Evolutionary conservation across 768 basidiomycete species (phyloP).

Genomic region (Kwoniella mangroviensis): DNA sequence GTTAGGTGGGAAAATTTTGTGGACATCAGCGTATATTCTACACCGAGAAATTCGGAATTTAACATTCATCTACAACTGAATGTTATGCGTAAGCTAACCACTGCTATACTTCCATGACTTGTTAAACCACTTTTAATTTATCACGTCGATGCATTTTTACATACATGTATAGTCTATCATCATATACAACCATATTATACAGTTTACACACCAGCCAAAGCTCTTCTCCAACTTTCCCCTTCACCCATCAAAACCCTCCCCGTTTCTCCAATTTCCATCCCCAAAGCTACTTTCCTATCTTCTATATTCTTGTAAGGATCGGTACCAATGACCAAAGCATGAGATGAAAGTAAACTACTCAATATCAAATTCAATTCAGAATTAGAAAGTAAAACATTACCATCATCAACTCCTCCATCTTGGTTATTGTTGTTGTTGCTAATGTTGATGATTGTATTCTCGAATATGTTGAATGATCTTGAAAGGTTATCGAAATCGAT

Average conservation of each 20-base stretch:
- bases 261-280: constrained; percentile 80
- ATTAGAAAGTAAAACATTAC: constrained; percentile 60
- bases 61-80: too few species aligned
- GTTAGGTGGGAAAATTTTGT: too few species aligned
- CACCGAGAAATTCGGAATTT: too few species aligned
- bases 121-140: too few species aligned
- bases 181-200: background rate
- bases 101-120: too few species aligned
- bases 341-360: constrained; percentile 75
- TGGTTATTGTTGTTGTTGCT: background rate
- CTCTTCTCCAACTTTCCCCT: constrained; percentile 62
- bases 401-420: background rate
- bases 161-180: too few species aligned
- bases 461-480: constrained; percentile 64
- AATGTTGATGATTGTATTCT: background rate
- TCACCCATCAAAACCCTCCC: constrained; percentile 82
- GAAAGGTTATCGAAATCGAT: constrained; percentile 76
- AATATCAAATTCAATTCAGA: constrained; percentile 73
- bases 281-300: constrained; percentile 77
- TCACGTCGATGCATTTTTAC: too few species aligned
- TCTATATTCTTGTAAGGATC: constrained; percentile 65
- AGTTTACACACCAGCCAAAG: constrained; percentile 53
- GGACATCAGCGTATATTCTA: too few species aligned
- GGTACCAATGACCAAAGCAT: constrained; percentile 75
- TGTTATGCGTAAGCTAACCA: too few species aligned